Conservation (phyloP, 2,329 filamentous ascomycete genomes). For the Pseudomassariella vexata region DNA sequence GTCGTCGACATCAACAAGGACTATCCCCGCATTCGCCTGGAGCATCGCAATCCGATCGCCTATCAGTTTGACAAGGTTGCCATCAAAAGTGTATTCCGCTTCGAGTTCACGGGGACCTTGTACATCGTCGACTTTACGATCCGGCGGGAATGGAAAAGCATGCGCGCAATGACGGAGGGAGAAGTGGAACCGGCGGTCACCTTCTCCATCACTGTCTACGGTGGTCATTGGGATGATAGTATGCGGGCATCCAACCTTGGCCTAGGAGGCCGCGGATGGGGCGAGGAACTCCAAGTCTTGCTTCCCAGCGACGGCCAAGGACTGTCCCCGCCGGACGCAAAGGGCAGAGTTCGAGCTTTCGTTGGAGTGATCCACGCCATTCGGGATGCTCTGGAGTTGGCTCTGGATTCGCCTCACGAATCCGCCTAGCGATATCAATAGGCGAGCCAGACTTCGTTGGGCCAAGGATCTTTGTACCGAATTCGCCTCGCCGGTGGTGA, state of each 20-base stretch:
- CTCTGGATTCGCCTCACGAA: too few species aligned
- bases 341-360: conserved; percentile 4
- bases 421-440: too few species aligned
- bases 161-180: conserved; percentile 12
- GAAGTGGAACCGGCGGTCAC: conserved; percentile 12
- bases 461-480: too few species aligned
- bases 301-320: conserved; percentile 7
- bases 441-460: too few species aligned
- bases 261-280: conserved; percentile 14
- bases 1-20: conserved; percentile 8
- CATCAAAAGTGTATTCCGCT: conserved; percentile 27
- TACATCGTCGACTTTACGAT: conserved; percentile 30
- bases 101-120: conserved; percentile 20
- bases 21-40: conserved; percentile 25
- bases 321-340: not conserved
- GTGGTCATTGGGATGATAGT: conserved; percentile 23
- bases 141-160: conserved; percentile 24
- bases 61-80: conserved; percentile 22
- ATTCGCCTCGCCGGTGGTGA: too few species aligned
- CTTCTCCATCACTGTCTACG: conserved; percentile 23
- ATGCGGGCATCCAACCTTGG: conserved; percentile 6
- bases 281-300: conserved; percentile 17
- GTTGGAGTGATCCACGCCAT: conserved; percentile 8
- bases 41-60: too few species aligned
- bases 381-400: conserved; percentile 6